Conservation (phyloP, 106 monocot genomes). For the Agapanthus africanus region DNA sequence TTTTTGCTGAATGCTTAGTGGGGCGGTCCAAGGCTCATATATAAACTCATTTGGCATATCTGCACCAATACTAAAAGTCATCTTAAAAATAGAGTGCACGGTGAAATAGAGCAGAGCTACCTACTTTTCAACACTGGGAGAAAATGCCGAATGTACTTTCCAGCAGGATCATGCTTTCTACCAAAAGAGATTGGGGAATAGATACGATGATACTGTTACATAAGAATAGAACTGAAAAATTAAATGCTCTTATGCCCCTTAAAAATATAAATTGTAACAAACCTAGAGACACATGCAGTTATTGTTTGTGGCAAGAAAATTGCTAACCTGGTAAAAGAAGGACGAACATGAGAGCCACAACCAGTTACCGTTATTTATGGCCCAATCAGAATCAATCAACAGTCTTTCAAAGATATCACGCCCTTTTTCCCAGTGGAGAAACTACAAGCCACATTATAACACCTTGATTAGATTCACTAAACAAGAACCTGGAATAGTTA, state of each 20-base stretch:
- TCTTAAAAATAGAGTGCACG: not conserved
- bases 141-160: conserved; percentile 73
- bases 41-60: conserved; percentile 89
- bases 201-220: conserved; percentile 63
- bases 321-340: conserved; percentile 59
- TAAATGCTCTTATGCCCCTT: too few relatives aligned
- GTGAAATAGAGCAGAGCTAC: not conserved
- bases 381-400: conserved; percentile 69
- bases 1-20: conserved; percentile 57
- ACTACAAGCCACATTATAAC: conserved; percentile 27
- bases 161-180: conserved; percentile 79
- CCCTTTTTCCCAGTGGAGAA: conserved; percentile 89
- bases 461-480: not conserved
- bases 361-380: conserved; percentile 77
- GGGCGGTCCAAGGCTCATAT: conserved; percentile 92
- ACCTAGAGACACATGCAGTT: not conserved
- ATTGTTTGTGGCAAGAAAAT: not conserved
- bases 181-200: conserved; percentile 88
- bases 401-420: conserved; percentile 72
- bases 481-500: not conserved
- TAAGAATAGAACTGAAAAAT: too few relatives aligned
- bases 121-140: conserved; percentile 81
- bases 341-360: conserved; percentile 82
- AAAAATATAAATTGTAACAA: not conserved
- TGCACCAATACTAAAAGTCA: conserved; percentile 12